Evolutionary conservation across 1,284 basidiomycete genomes (phyloP).

Genomic region (Cryptococcus deneoformans): DNA sequence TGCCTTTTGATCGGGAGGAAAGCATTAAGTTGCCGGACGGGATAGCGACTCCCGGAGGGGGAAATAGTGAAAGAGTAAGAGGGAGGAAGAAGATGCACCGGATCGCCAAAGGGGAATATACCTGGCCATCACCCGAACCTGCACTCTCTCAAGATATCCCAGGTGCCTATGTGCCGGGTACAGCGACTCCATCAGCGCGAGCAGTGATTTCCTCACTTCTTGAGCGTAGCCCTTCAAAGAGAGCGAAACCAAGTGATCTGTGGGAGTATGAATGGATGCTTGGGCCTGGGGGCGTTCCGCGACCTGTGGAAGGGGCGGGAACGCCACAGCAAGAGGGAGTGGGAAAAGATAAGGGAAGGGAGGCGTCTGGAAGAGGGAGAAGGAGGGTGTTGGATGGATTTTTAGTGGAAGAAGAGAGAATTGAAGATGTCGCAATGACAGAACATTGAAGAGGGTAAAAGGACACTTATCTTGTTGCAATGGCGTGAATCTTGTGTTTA

Average conservation of each 20-base stretch:
- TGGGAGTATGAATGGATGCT: conserved; percentile 68
- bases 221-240: conserved; percentile 63
- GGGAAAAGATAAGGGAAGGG: not conserved
- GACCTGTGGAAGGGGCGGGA: conserved; percentile 3
- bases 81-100: conserved; percentile 57
- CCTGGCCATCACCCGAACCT: conserved; percentile 55
- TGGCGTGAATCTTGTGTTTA: too few relatives aligned
- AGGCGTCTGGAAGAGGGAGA: conserved; percentile 1
- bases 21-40: conserved; percentile 19
- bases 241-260: conserved; percentile 60
- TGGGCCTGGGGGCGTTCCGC: conserved; percentile 31
- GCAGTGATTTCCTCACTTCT: conserved; percentile 53
- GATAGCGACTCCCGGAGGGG: conserved; percentile 24
- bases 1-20: conserved; percentile 49
- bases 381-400: conserved; percentile 34
- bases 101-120: conserved; percentile 73
- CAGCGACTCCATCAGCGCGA: not conserved
- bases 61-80: conserved; percentile 51
- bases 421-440: conserved; percentile 21
- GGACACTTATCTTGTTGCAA: too few relatives aligned
- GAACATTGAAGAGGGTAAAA: conserved; percentile 3
- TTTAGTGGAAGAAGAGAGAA: conserved; percentile 31
- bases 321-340: not conserved
- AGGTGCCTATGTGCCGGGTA: not conserved
- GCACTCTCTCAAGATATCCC: not conserved